Conservation (phyloP, 306 rosid genomes). For the Lathyrus oleraceus region DNA sequence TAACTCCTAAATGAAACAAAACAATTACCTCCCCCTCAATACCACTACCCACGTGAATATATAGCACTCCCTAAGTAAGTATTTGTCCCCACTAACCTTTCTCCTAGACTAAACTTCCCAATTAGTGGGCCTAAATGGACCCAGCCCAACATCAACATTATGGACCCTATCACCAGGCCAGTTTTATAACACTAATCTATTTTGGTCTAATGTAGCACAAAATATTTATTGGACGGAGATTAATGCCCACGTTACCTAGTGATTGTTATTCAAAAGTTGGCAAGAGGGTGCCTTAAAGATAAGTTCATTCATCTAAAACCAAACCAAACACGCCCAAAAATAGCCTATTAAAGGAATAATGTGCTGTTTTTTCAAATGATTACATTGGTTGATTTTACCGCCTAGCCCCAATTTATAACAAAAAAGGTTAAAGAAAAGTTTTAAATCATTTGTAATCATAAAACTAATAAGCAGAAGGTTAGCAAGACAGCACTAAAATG, state of each 20-base stretch:
- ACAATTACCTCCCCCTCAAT: too few species aligned
- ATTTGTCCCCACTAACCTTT: too few species aligned
- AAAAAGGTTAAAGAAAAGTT: background rate
- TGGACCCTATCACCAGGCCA: too few species aligned
- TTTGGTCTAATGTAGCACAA: too few species aligned
- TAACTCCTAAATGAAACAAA: too few species aligned
- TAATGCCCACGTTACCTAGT: too few species aligned
- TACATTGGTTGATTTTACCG: conserved; percentile 15
- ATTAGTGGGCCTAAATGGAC: too few species aligned
- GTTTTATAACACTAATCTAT: background rate
- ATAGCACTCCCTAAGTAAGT: too few species aligned
- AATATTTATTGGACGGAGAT: too few species aligned
- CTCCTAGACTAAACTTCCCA: too few species aligned
- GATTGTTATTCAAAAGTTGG: background rate
- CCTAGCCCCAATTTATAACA: conserved; percentile 17
- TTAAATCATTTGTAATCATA: conserved; percentile 28
- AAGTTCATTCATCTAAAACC: background rate
- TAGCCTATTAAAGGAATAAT: conserved; percentile 13
- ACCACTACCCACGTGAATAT: too few species aligned
- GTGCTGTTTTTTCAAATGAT: background rate
- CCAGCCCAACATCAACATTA: too few species aligned
- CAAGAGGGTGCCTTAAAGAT: conserved; percentile 6
- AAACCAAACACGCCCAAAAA: conserved; percentile 2
- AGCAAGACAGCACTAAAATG: conserved; percentile 13
- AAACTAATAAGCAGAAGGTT: conserved; percentile 10